Base-by-base conservation (phyloP, 306 rosid species). In the Vigna hirtella region DNA sequence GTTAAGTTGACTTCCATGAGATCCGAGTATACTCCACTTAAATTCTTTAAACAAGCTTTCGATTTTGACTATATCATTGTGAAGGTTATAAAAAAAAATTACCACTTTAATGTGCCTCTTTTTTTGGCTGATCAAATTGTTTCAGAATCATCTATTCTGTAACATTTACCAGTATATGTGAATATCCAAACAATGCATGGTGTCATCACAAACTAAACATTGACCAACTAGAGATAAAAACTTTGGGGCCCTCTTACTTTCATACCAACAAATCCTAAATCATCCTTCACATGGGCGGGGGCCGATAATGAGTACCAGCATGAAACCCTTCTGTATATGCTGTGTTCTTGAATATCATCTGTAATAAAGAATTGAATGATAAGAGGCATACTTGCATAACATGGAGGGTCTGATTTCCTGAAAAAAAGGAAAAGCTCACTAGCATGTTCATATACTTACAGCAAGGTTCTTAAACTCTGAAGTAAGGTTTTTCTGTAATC, bases 301-400 rank as follows among this genome's bases (percentile, higher is more conserved):
- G 73, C 61, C 78, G 89, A 79, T 62, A 79, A 68, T 58, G 87
- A 79, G 79, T 56, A 52, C 96, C 99, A 26, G 97, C 93, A 70
- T 90, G 90, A 66, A 93, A 96, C 57, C 99, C 99, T 87, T 96
- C 99, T 0, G 97, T 87, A 80, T 91, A 96, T 61, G 99, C 96
- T 4, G 88, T 74, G 86, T 86, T 88, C 86, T 90, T 90, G 77
- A 91, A 91, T 11, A 85, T 88, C 91, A 87, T 85, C 98, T 93
- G 90, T 80, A 75, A 73, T 15, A 61, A 72, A 26, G 26, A 75
- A 57, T 71, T 16, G 17, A 9, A 50, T 30, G 26, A 45, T 78
- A 28, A 22, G 76, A 76, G 32, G 45, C 69, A 76, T 42, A 62
- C 17, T 43, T 52, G 48, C 26, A 68, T 79, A 20, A 6, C 22